Evolutionary conservation across 176 grass and related monocot genomes (phyloP).

Genomic region (Otatea glauca): DNA sequence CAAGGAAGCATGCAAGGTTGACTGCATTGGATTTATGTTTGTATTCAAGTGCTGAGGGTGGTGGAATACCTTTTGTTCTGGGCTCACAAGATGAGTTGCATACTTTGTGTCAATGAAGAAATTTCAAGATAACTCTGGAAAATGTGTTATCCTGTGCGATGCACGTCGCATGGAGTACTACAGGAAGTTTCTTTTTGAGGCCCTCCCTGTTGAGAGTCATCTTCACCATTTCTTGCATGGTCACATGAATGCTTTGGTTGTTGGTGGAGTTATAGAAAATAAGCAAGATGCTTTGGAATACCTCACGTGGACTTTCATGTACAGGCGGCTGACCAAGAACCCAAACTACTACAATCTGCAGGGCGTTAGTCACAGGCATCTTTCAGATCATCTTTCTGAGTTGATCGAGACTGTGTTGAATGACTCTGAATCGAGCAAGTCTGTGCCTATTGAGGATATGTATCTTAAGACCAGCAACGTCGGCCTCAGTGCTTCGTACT

Average conservation of each 20-base stretch:
- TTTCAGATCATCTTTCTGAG: conserved; percentile 89
- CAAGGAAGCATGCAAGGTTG: no score
- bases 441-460: conserved; percentile 73
- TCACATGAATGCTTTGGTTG: conserved; percentile 83
- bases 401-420: conserved; percentile 62
- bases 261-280: conserved; percentile 64
- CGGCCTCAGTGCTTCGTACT: conserved; percentile 88
- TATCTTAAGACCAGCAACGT: conserved; percentile 81
- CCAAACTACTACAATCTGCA: conserved; percentile 92
- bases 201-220: conserved; percentile 84
- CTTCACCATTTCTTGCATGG: conserved; percentile 93
- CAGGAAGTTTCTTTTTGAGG: conserved; percentile 83
- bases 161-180: conserved; percentile 84
- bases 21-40: no score
- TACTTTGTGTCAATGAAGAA: no score
- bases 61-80: no score
- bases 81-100: no score
- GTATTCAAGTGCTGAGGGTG: no score
- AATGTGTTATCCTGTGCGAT: conserved; percentile 84
- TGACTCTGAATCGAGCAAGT: conserved; percentile 74
- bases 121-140: conserved; percentile 81
- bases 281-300: conserved; percentile 95
- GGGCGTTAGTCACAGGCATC: conserved; percentile 73
- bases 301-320: conserved; percentile 97
- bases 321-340: conserved; percentile 76